Evolutionary conservation across 208 protist genomes (phyloP).

Genomic region (Blastocrithidia nonstop): DNA sequence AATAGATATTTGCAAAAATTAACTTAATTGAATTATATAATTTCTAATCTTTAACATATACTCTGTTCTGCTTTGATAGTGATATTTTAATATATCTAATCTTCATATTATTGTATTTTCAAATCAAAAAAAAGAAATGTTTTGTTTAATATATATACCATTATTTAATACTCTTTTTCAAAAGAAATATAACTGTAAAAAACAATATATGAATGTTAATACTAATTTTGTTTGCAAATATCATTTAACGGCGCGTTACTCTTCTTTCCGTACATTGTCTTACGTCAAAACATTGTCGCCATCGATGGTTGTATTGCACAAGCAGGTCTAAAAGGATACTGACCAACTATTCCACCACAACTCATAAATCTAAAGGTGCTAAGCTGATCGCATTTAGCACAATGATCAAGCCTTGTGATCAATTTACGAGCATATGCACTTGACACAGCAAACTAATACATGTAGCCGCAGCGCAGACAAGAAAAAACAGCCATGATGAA

Average conservation of each 20-base stretch:
- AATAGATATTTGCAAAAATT: no score
- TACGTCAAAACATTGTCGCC: slow-evolving; percentile 63
- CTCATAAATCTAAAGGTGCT: slow-evolving; percentile 55
- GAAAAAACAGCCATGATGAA: slow-evolving; percentile 64
- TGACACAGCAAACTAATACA: slow-evolving; percentile 66
- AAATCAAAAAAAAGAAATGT: no score
- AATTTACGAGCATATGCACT: slow-evolving; percentile 37
- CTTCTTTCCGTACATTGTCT: slow-evolving; percentile 24
- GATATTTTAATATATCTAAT: no score
- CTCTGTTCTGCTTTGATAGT: no score
- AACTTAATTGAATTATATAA: no score
- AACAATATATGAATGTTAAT: no score
- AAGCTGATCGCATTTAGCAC: slow-evolving; percentile 44
- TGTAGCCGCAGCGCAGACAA: slow-evolving; percentile 52
- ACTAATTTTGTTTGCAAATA: slow-evolving; percentile 37
- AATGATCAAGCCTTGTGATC: slow-evolving; percentile 35
- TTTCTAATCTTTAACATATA: no score
- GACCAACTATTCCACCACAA: slow-evolving; percentile 62
- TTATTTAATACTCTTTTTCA: no score
- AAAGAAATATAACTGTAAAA: no score
- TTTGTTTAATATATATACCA: no score
- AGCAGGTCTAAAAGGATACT: slow-evolving; percentile 41
- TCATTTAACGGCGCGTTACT: slow-evolving; percentile 31
- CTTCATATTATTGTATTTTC: no score
- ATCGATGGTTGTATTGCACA: slow-evolving; percentile 43